Evolutionary conservation across 2,329 filamentous ascomycete genomes (phyloP).

Genomic region (Cytospora schulzeri): DNA sequence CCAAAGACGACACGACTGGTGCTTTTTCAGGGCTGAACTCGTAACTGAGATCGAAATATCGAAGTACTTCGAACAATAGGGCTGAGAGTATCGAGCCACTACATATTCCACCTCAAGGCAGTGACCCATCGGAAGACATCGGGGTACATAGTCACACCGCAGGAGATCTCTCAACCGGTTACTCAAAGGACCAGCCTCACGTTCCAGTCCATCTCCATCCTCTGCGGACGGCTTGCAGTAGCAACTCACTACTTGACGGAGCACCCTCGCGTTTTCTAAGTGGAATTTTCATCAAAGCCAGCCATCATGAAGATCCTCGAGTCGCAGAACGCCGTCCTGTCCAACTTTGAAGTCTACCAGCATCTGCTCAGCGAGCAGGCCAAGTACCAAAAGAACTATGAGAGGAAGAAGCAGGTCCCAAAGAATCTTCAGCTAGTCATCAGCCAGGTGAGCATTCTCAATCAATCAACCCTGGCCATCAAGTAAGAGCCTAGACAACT

Average conservation of each 20-base stretch:
- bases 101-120: not conserved
- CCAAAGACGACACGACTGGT: not conserved
- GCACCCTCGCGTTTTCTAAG: not conserved
- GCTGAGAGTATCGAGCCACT: not conserved
- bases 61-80: not conserved
- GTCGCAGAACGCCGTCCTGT: conserved; percentile 68
- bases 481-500: conserved; percentile 4
- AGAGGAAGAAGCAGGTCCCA: conserved; percentile 43
- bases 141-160: not conserved
- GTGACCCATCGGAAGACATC: not conserved
- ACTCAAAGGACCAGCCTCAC: not conserved
- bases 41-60: not conserved
- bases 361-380: conserved; percentile 63
- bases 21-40: not conserved
- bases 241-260: not conserved
- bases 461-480: not conserved
- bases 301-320: conserved; percentile 69
- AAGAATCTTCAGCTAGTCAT: conserved; percentile 63
- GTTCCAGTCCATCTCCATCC: not conserved
- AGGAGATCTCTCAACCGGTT: not conserved
- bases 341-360: conserved; percentile 73
- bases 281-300: not conserved
- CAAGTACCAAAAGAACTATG: conserved; percentile 49
- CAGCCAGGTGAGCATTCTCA: conserved; percentile 57
- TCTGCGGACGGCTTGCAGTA: not conserved